phyloP scores from a whole-genome alignment of 1,284 basidiomycete species.

The Rhodotorula glutinis region DNA sequence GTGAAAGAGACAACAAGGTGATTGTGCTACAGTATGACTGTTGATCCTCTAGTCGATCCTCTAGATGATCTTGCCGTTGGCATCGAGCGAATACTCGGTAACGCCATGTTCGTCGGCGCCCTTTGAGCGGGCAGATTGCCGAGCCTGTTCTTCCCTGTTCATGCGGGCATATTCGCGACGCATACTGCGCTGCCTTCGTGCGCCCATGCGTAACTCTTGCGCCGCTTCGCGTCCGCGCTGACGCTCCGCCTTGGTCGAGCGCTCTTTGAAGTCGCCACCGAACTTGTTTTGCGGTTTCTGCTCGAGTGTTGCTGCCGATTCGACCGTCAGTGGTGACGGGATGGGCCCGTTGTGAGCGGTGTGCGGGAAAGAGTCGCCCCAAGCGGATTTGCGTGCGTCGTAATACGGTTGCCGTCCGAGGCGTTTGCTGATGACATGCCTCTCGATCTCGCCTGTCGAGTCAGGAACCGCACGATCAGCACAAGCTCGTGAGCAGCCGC shows the following conservation, averaged over 20 bases:
- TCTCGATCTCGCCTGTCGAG: slow-evolving; percentile 75
- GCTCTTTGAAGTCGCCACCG: slow-evolving; percentile 17
- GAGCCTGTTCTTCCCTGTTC: neutral
- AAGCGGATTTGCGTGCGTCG: slow-evolving; percentile 85
- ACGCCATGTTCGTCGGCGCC: slow-evolving; percentile 6
- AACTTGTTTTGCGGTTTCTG: slow-evolving; percentile 27
- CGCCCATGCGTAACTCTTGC: slow-evolving; percentile 16
- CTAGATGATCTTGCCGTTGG: slow-evolving; percentile 1
- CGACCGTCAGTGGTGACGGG: slow-evolving; percentile 21
- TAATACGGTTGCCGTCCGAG: slow-evolving; percentile 92
- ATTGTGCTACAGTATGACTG: too few species aligned
- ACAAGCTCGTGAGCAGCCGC: neutral
- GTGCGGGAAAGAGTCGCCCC: slow-evolving; percentile 96
- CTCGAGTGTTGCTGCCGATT: neutral
- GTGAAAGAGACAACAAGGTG: neutral
- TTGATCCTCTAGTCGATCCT: too few species aligned
- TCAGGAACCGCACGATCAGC: neutral
- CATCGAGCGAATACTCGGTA: slow-evolving; percentile 6
- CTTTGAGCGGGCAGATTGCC: neutral
- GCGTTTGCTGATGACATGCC: slow-evolving; percentile 83
- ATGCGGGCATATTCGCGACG: neutral
- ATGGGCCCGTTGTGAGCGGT: slow-evolving; percentile 32
- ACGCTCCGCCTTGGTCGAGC: slow-evolving; percentile 25
- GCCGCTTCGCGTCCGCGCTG: slow-evolving; percentile 23
- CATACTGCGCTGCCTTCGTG: slow-evolving; percentile 1